phyloP scores from a whole-genome alignment of 306 rosid genomes.

The Lathyrus tuberosus region DNA sequence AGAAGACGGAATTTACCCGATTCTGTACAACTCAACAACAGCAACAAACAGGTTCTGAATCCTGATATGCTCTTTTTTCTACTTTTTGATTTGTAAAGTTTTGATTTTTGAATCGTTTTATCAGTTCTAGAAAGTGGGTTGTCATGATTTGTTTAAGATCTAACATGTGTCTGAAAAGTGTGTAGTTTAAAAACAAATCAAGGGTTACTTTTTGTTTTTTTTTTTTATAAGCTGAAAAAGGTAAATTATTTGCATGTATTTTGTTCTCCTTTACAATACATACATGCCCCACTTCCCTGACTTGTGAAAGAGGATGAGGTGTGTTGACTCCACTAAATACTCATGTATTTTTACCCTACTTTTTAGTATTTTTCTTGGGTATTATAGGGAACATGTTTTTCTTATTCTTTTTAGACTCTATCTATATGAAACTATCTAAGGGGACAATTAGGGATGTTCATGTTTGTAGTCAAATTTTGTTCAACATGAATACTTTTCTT shows the following conservation, averaged over 20 bases:
- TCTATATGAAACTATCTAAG: constrained; percentile 4
- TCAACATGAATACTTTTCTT: neutral
- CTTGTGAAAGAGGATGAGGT: constrained; percentile 10
- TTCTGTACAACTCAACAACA: constrained; percentile 53
- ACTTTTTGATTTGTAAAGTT: constrained; percentile 6
- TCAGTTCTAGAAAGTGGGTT: constrained; percentile 46
- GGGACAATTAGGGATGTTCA: constrained; percentile 22
- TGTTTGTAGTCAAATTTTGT: constrained; percentile 12
- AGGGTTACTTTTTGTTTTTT: constrained; percentile 29
- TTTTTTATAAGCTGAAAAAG: constrained; percentile 32
- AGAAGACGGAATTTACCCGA: constrained; percentile 70
- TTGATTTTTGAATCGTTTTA: constrained; percentile 50
- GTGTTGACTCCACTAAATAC: constrained; percentile 14
- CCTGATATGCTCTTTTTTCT: neutral
- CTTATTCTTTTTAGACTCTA: constrained; percentile 6
- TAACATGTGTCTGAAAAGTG: constrained; percentile 36
- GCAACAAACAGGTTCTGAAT: constrained; percentile 59
- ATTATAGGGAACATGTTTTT: neutral
- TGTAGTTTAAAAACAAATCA: constrained; percentile 28
- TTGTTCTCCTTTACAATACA: neutral
- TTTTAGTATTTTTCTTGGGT: neutral
- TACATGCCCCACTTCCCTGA: constrained; percentile 39
- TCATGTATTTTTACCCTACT: neutral
- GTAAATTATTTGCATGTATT: constrained; percentile 21
- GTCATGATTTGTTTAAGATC: constrained; percentile 45